Evolutionary conservation across 1,139 yeast species (phyloP).

Genomic region (Debaryomyces fabryi): DNA sequence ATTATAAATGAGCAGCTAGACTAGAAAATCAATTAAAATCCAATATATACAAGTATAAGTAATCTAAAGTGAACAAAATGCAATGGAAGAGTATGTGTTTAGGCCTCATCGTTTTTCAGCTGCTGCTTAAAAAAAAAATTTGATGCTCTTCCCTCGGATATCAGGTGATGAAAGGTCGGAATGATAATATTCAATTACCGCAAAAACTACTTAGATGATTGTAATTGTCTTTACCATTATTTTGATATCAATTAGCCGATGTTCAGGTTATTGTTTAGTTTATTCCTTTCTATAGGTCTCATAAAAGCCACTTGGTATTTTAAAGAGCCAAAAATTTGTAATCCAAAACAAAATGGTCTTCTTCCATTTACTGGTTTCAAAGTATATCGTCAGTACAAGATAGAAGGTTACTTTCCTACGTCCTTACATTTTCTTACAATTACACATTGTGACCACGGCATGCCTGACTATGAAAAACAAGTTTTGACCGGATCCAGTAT

Average conservation of each 20-base stretch:
- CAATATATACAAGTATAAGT: constrained; percentile 1
- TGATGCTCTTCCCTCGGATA: constrained; percentile 1
- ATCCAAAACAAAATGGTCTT: constrained; percentile 31
- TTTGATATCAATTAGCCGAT: neutral
- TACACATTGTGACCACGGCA: constrained; percentile 59
- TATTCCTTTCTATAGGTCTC: neutral
- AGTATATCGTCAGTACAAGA: constrained; percentile 52
- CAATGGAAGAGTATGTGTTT: neutral
- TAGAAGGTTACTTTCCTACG: constrained; percentile 42
- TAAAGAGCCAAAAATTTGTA: constrained; percentile 38
- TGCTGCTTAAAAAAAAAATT: constrained; percentile 9
- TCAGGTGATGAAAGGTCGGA: constrained; percentile 7
- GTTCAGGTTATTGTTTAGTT: neutral
- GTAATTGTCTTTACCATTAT: neutral
- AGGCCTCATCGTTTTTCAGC: constrained; percentile 8
- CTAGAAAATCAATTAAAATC: neutral
- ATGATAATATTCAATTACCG: constrained; percentile 11
- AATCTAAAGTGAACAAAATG: constrained; percentile 3
- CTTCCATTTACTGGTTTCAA: constrained; percentile 62
- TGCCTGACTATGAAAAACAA: constrained; percentile 48
- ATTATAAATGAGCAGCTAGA: neutral
- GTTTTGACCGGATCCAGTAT: constrained; percentile 35
- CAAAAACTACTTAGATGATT: constrained; percentile 10
- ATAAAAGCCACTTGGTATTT: constrained; percentile 21
- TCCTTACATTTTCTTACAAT: constrained; percentile 51